These are phyloP conservation scores for Serendipita sp. DNA, from an alignment of 768 basidiomycete species.

Conservation along the genomic window DNA sequence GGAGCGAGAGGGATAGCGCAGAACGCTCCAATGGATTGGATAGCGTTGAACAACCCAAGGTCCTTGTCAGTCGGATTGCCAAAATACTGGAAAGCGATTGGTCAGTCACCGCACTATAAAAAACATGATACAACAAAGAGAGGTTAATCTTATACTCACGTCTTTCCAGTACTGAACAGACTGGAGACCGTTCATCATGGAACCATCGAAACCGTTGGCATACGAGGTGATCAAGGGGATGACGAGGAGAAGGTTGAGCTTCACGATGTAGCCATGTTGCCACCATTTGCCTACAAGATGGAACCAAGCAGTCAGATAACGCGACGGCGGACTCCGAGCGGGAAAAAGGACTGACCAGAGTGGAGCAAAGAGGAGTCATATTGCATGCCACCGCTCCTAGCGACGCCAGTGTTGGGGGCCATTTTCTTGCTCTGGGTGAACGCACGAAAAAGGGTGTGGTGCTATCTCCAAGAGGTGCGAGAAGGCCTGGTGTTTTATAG, in stretches of 20 bases:
- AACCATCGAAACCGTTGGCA: conserved; percentile 18
- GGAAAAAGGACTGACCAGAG: conserved; percentile 11
- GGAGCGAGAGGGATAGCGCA: conserved; percentile 26
- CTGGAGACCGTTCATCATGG: conserved; percentile 42
- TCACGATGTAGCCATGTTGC: conserved; percentile 10
- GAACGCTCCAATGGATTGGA: conserved; percentile 30
- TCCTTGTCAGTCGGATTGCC: conserved; percentile 36
- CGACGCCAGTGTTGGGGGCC: neutral
- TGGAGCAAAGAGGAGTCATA: neutral
- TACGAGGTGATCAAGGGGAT: conserved; percentile 17
- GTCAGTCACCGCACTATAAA: neutral
- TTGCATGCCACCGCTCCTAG: neutral
- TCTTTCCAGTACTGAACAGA: conserved; percentile 43
- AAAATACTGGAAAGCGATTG: conserved; percentile 28
- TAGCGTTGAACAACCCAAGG: conserved; percentile 57
- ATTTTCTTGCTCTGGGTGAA: neutral
- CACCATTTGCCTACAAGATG: conserved; percentile 10
- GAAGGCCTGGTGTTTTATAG: neutral
- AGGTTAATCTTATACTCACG: neutral
- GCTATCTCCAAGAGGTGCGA: neutral
- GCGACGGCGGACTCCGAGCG: neutral
- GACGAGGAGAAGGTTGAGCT: conserved; percentile 15
- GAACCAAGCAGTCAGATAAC: neutral
- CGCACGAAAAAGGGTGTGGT: too few relatives aligned
- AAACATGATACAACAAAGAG: neutral